phyloP scores from a whole-genome alignment of 2,329 filamentous ascomycete species.

The Cytospora schulzeri region DNA sequence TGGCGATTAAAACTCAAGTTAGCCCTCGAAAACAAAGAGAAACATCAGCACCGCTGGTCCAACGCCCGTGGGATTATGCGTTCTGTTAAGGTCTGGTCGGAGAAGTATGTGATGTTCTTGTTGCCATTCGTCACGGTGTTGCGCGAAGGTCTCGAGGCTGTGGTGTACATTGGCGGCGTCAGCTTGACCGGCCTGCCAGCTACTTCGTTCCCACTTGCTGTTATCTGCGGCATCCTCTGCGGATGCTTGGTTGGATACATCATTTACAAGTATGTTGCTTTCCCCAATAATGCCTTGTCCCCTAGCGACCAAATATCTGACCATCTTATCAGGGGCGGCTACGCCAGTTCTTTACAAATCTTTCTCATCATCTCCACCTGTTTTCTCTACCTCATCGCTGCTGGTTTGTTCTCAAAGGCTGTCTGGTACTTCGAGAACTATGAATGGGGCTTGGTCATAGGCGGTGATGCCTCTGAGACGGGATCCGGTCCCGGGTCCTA shows the following conservation, averaged over 20 bases:
- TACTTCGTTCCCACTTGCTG: constrained; percentile 69
- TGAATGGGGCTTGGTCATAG: constrained; percentile 53
- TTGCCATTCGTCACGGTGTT: constrained; percentile 78
- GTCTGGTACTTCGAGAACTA: constrained; percentile 76
- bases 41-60: constrained; percentile 36
- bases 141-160: constrained; percentile 74
- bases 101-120: constrained; percentile 77
- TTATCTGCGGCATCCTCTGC: constrained; percentile 65
- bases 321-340: constrained; percentile 53
- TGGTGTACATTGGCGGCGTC: constrained; percentile 79
- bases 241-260: constrained; percentile 66
- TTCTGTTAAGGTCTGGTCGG: constrained; percentile 50
- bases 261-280: constrained; percentile 65
- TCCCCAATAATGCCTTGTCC: fast-evolving
- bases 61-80: background rate
- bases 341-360: constrained; percentile 66
- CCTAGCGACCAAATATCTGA: background rate
- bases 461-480: constrained; percentile 60
- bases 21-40: constrained; percentile 56
- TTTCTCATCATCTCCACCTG: constrained; percentile 84
- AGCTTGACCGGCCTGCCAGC: constrained; percentile 67
- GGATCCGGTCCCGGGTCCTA: constrained; percentile 68
- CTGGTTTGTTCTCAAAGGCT: constrained; percentile 76
- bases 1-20: constrained; percentile 74
- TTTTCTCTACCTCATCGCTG: constrained; percentile 81